A percentile compares a stretch with the other conserved stretches of the same genome.
Conservation (phyloP, 768 basidiomycete genomes). For the Auricularia sp. region DNA sequence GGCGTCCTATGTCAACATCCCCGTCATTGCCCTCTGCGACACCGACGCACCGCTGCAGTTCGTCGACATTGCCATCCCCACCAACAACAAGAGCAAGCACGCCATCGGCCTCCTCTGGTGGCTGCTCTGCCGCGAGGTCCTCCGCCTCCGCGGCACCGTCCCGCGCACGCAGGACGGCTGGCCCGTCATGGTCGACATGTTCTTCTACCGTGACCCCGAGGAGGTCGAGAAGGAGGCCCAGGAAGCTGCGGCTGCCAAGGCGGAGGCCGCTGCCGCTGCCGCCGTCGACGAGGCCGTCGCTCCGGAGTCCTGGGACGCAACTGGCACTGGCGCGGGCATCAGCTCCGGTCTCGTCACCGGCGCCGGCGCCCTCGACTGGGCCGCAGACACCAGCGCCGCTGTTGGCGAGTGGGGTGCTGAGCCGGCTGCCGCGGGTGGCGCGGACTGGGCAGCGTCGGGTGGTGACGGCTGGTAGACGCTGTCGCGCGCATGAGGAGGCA, state of each 20-base stretch:
- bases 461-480: constrained; percentile 2
- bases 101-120: constrained; percentile 97
- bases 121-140: constrained; percentile 94
- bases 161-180: constrained; percentile 87
- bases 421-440: constrained; percentile 35
- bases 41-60: constrained; percentile 96
- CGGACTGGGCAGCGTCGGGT: constrained; percentile 26
- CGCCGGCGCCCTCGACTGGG: constrained; percentile 77
- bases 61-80: constrained; percentile 97
- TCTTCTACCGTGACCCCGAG: constrained; percentile 99
- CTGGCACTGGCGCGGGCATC: constrained; percentile 60
- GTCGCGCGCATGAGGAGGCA: background rate
- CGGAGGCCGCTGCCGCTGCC: constrained; percentile 41
- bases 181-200: constrained; percentile 99
- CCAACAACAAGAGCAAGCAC: constrained; percentile 98
- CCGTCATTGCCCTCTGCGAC: constrained; percentile 98
- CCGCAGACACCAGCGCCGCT: constrained; percentile 49
- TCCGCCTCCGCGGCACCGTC: constrained; percentile 89
- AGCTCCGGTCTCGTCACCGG: constrained; percentile 49
- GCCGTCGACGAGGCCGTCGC: constrained; percentile 42
- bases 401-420: constrained; percentile 82
- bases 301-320: constrained; percentile 63
- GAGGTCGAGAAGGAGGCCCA: constrained; percentile 98
- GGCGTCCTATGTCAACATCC: constrained; percentile 99
- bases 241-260: constrained; percentile 84